Base-by-base conservation (phyloP, 768 basidiomycete species). In the Lyophyllum atratum region DNA sequence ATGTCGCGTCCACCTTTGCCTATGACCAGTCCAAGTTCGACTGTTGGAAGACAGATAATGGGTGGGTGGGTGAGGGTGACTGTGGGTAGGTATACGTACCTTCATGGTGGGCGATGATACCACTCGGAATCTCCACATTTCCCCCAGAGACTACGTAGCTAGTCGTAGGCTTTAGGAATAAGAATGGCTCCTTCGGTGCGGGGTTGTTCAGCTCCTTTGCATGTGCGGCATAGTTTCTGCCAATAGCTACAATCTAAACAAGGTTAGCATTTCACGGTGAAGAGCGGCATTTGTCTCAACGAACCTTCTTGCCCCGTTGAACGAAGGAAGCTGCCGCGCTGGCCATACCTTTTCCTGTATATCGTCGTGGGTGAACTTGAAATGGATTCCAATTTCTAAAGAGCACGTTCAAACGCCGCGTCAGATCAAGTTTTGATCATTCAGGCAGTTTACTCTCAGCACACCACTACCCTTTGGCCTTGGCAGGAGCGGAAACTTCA, bases 11-110 rank as follows among this genome's bases (percentile, higher is more conserved):
- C 95, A 4, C 75, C 73, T 75, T 90, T 93, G 52, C 95, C 95
- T 56, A 99, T 95, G 54, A 99, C 84, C n/a, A 99, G 85, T 21
- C 95, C 97, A 46, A 99, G 91, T 74, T 99, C 97, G 60, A 99
- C 96, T 90, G 34, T 37, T 4, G 34, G 34, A 14, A 54, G 28
- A 33, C 21, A 19, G 15, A 24, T 26, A 33, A 25, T 17, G 33
- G 19, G 24, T 24, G 43, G 33, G 40, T 14, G 24, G 7, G 15
- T 28, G 34, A 31, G 25, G 4, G 33, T 7, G 40, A 28, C n/a
- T 19, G 40, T 7, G 28, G 37, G 17, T 42, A 42, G 26, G 8
- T 24, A 56, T 17, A 47, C 66, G 33, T 19, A 92, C 95, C 93
- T 85, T 98, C 97, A 69, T 98, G 88, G 64, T 98, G 96, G 21